Base-by-base conservation (phyloP, 75 land plant genomes). In the Adiantum capillusveneris region DNA sequence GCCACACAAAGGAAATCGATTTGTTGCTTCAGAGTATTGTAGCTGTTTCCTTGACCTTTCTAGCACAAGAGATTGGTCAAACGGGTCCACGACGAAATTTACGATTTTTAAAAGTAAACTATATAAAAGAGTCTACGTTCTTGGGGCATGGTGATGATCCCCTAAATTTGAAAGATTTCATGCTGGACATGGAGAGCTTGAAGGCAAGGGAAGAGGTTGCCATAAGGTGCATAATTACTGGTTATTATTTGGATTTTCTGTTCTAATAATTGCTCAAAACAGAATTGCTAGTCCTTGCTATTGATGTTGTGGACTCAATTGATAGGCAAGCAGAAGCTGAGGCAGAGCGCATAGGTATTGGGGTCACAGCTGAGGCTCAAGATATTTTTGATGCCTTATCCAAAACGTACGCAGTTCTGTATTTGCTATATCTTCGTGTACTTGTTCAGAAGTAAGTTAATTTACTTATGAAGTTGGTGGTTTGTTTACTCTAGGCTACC, bases 281-380 rank as follows among this genome's bases (percentile, higher is more conserved):
- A 5, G 9, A 5, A 34, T 34, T 34, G 3, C 9, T 9, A 34
- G 7, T 34, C 37, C 9, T 34, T 34, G 37, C 3, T 34, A 34
- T 34, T 34, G 37, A 34, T 9, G 9, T 3, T 34, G 37, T 34
- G 37, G 9, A 34, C 7, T 34, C 37, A 34, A 34, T 34, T 34
- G 37, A 67, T 75, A 94, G 98, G 51, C 98, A 86, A 73, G 96
- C 96, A 21, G 87, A 83, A 69, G 72, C 69, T 31, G 96, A 93
- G 28, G 96, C 98, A 34, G 96, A 94, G 74, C 82, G 98, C 55
- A 94, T 94, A 49, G 98, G 98, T 13, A 76, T 94, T 25, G 98
- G 98, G 21, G 98, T 94, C 16, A 86, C 88, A 0, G 44, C 46
- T 17, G 85, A 90, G 66, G 98, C 96, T 19, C 98, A 94, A 65